Evolutionary conservation across 192 early-diverging fungal species (phyloP), one percentile per base, ranked within the genome.

Genomic region (Coemansia sp.): DNA sequence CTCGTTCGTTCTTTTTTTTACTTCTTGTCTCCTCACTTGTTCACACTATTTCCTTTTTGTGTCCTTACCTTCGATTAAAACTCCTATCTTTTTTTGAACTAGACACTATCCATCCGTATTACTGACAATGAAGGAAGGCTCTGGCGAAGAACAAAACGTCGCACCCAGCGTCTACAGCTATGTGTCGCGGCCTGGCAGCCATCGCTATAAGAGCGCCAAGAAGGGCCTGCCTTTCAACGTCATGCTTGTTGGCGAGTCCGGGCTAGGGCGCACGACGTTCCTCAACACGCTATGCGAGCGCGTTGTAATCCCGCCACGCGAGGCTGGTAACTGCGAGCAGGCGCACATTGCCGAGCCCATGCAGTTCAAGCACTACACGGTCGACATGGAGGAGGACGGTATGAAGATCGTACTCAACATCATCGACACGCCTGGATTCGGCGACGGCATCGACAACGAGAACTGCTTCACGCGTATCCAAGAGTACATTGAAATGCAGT

Each of bases 391-490:
- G 73, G 97, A 98, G 87, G 95, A 99, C 86, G 97, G 97, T 61
- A 92, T 96, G 80, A 94, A 94, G 83, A 93, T 99, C 49, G 90
- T 95, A 46, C 90, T 99, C 60, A 98, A 96, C 22, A 92, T 99
- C 71, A 92, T 99, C 41, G 98, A 99, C 81, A 98, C 98, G 47
- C 97, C 98, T 39, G 98, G 97, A 16, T 99, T 98, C 81, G 98
- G 97, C 62, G 95, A 98, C 78, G 92, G 95, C 70, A 91, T 98
- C 68, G 96, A 99, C 81, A 94, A 96, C 76, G 95, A 97, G 80
- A 67, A 72, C 41, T 96, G 94, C 83, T 97, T 98, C 78, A 87
- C 89, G 55, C 92, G 92, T 71, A 98, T 99, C 86, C 89, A 97
- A 43, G 89, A 88, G 57, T 97, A 97, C 83, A 87, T 99, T 64